Percentiles rank a stretch among this genome's conserved stretches.
Evolutionary conservation across 306 rosid genomes (phyloP).

Genomic region (Casuarina glauca): DNA sequence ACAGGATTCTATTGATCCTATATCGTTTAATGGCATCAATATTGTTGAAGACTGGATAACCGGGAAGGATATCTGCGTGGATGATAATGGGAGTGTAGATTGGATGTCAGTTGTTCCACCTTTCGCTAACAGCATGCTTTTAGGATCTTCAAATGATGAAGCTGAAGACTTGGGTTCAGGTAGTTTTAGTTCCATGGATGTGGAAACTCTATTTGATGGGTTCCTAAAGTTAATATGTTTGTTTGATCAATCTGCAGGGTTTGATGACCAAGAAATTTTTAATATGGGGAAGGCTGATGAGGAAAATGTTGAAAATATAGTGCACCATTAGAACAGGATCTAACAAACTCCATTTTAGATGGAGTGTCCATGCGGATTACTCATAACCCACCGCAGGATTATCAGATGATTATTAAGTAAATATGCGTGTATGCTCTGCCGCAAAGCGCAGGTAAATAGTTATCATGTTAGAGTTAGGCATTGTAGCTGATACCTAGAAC

Average conservation of each 20-base stretch:
- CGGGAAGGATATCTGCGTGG: slow-evolving; percentile 48
- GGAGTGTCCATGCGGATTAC: slow-evolving; percentile 14
- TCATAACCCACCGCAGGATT: slow-evolving; percentile 21
- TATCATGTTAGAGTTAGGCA: slow-evolving; percentile 10
- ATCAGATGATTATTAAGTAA: slow-evolving; percentile 14
- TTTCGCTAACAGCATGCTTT: slow-evolving; percentile 46
- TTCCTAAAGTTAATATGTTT: slow-evolving; percentile 23
- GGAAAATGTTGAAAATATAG: slow-evolving; percentile 40
- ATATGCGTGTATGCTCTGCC: slow-evolving; percentile 9
- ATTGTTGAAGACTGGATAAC: slow-evolving; percentile 70
- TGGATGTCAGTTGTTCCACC: slow-evolving; percentile 68
- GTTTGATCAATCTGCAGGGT: slow-evolving; percentile 51
- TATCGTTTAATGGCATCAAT: slow-evolving; percentile 52
- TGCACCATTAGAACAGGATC: slow-evolving; percentile 34
- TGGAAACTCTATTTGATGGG: slow-evolving; percentile 12
- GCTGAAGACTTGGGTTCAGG: slow-evolving; percentile 69
- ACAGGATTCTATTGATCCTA: slow-evolving; percentile 57
- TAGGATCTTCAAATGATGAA: slow-evolving; percentile 59
- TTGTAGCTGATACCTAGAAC: slow-evolving; percentile 10
- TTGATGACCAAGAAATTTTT: slow-evolving; percentile 73
- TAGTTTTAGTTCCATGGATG: slow-evolving; percentile 28
- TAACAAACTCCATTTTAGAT: slow-evolving; percentile 14
- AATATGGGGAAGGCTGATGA: slow-evolving; percentile 48
- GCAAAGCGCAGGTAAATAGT: slow-evolving; percentile 9
- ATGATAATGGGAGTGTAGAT: slow-evolving; percentile 56